phyloP scores from a whole-genome alignment of 805 yeast species.

The Candida ficus region DNA sequence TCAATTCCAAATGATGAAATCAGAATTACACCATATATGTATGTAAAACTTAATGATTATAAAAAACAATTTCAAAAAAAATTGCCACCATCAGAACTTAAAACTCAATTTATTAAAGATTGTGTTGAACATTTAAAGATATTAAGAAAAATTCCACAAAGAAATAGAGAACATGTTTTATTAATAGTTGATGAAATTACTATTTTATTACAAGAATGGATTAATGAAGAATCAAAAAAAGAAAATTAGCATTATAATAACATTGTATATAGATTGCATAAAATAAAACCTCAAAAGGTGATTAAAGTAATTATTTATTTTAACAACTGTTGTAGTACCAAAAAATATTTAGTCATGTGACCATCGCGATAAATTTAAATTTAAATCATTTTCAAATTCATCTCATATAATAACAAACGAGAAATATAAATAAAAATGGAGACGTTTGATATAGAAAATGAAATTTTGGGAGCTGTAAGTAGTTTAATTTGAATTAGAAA shows the following conservation, averaged over 20 bases:
- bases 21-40: neutral
- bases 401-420: no score
- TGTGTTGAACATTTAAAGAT: no score
- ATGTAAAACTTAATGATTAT: neutral
- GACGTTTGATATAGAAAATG: no score
- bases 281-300: no score
- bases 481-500: no score
- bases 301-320: constrained; percentile 1
- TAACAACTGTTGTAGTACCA: neutral
- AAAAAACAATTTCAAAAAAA: neutral
- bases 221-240: neutral
- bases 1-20: neutral
- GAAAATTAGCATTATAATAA: neutral
- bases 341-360: no score
- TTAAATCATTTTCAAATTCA: no score
- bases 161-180: neutral
- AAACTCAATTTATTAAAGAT: no score
- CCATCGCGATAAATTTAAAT: neutral
- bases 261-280: neutral
- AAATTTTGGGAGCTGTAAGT: constrained; percentile 20
- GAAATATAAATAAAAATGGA: no score
- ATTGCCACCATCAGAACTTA: no score
- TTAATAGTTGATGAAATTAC: neutral
- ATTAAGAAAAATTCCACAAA: neutral
- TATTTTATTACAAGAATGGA: constrained; percentile 2